Conservation (phyloP, 2,329 filamentous ascomycete species). For the Claviceps africana region DNA sequence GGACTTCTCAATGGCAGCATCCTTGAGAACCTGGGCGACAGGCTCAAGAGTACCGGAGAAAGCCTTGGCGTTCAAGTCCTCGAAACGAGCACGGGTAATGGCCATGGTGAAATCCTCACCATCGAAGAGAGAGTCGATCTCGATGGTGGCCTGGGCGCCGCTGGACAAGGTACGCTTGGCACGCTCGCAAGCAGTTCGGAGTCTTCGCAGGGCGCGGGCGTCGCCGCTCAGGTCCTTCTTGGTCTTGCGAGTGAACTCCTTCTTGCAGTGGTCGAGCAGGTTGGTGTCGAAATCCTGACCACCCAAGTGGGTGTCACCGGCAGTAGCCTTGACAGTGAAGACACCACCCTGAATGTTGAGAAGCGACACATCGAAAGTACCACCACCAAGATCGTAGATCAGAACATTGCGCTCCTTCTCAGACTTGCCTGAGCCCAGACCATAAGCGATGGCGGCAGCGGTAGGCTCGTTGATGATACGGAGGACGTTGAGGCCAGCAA, state of each 20-base stretch:
- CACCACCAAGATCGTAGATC: conserved; percentile 99
- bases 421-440: conserved; percentile 86
- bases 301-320: conserved; percentile 93
- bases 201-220: conserved; percentile 83
- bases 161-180: conserved; percentile 98
- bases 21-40: conserved; percentile 92
- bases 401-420: conserved; percentile 98
- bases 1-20: conserved; percentile 74
- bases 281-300: conserved; percentile 95
- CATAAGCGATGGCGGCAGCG: conserved; percentile 94
- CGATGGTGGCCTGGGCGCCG: conserved; percentile 91
- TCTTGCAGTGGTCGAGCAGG: conserved; percentile 91
- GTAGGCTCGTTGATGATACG: conserved; percentile 99
- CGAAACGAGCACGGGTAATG: conserved; percentile 97
- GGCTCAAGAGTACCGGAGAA: conserved; percentile 90
- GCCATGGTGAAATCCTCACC: conserved; percentile 95
- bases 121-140: conserved; percentile 97
- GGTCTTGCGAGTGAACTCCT: conserved; percentile 64
- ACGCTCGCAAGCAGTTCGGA: conserved; percentile 96
- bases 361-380: conserved; percentile 99
- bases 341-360: conserved; percentile 98
- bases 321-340: conserved; percentile 97
- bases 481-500: conserved; percentile 92
- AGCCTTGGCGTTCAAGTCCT: conserved; percentile 92
- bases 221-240: conserved; percentile 75